These are phyloP conservation scores for Penicillium flavigenum DNA, from an alignment of 495 filamentous ascomycete genomes.

Conservation along the genomic window DNA sequence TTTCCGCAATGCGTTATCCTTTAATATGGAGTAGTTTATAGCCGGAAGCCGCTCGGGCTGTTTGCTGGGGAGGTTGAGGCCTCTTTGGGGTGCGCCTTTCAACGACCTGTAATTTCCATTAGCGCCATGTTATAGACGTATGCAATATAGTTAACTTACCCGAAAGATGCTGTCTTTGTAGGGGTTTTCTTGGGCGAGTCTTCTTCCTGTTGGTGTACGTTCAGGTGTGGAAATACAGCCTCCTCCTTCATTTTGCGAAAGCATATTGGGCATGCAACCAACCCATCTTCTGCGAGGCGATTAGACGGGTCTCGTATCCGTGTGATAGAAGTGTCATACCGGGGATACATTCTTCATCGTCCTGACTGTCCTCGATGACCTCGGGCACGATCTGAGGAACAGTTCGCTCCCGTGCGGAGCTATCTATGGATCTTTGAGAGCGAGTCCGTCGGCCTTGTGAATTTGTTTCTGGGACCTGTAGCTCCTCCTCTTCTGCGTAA, in stretches of 20 bases:
- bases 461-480: slow-evolving; percentile 10
- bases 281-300: slow-evolving; percentile 58
- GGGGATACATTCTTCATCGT: slow-evolving; percentile 35
- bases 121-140: slow-evolving; percentile 8
- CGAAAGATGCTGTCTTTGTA: slow-evolving; percentile 26
- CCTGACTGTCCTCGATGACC: slow-evolving; percentile 41
- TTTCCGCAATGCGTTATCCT: slow-evolving; percentile 69
- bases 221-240: slow-evolving; percentile 76
- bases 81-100: slow-evolving; percentile 18
- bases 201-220: slow-evolving; percentile 34
- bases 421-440: slow-evolving; percentile 22
- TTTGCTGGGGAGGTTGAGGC: slow-evolving; percentile 24
- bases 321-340: slow-evolving; percentile 13
- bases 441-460: slow-evolving; percentile 42
- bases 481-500: slow-evolving; percentile 26
- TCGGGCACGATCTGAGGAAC: slow-evolving; percentile 13
- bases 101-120: slow-evolving; percentile 26
- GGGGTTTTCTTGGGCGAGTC: slow-evolving; percentile 13
- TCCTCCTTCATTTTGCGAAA: slow-evolving; percentile 69
- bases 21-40: slow-evolving; percentile 78
- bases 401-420: neutral
- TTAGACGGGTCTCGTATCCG: slow-evolving; percentile 30
- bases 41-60: slow-evolving; percentile 64
- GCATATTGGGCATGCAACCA: slow-evolving; percentile 83
- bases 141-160: slow-evolving; percentile 27